Base-by-base conservation (phyloP, 257 asterid genomes). In the Petunia axillaris region DNA sequence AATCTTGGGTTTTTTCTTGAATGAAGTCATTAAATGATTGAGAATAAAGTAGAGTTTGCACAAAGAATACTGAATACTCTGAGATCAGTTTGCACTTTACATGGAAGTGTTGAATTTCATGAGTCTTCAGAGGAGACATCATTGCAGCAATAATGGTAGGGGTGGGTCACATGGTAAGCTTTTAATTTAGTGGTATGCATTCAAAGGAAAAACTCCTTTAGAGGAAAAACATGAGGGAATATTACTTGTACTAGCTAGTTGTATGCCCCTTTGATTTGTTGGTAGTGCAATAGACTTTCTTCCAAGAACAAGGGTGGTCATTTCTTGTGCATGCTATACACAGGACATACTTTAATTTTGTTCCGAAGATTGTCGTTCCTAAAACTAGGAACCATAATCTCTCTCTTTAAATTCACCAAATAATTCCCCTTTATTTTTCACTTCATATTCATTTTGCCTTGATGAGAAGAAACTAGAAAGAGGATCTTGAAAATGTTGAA, bases 101-200 rank as follows among this genome's bases (percentile, higher is more conserved):
- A 68, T 68, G 39, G 10, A 46, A 70, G 38, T 70, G 25, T 35
- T 70, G 84, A 79, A 55, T 44, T 64, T 67, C 25, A 25, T 25
- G 25, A 25, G 25, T 25, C 25, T 25, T 25, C 40, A 62, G 53
- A 41, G 14, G 41, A 74, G 81, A 76, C 50, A 57, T 0, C n/a
- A 57, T 37, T 48, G 60, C 46, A 14, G 79, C 79, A 64, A 58
- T 65, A 71, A 77, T 81, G 44, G 85, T 62, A 82, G 77, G 75
- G 75, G 75, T 77, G 71, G 79, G 59, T 68, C 73, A 68, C 58
- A 37, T 65, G n/a, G 63, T 54, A 73, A 57, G 78, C 60, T 77
- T 70, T 71, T 43, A 71, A 71, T 46, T 71, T 71, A 71, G 77
- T 81, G 41, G 46, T 40, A 64, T 82, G n/a, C 57, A 8, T 53